Base-by-base conservation (phyloP, 2,329 filamentous ascomycete species). In the Diaporthe sp. region DNA sequence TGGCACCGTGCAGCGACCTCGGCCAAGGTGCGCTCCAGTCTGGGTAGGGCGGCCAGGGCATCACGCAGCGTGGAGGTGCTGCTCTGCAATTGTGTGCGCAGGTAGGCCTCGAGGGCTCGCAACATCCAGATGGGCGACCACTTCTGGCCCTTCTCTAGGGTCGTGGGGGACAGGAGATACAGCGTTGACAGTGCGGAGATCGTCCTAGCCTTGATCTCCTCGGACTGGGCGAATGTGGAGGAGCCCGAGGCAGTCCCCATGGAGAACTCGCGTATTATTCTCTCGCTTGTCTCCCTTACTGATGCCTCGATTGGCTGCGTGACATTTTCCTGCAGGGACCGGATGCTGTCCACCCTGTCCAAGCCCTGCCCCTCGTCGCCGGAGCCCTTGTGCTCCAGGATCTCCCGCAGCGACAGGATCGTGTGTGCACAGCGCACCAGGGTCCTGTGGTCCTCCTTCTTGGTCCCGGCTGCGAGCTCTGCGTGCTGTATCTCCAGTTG, bases 1-100 rank as follows among this genome's bases (percentile, higher is more conserved):
- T 98, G 96, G 82, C 96, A 98, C 61, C 94, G 90, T 7, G 93
- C 92, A 9, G 94, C 94, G 31, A 98, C 92, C 80, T 98, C 97
- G 22, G 91, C 87, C 1, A 98, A 88, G 0, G 95, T 94, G 71
- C 95, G 91, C 65, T 98, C 96, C 42, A 98, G 88, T 0, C 90
- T 93, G 0, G 96, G 94, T 3, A 98, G 88, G 75, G 95, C 94
- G 5, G 93, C 92, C 22, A 99, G 88, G 0, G 94, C 93, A 31
- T 95, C 89, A 1, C 94, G 89, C 13, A 99, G 87, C 0, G 92
- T 90, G 17, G 94, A 92, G 9, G 96, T 88, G 53, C 94, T 96
- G 61, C 93, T 93, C 76, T 96, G 95, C 19, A 98, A 87, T 3
- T 94, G 91, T 0, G 94, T 94, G 72, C 95, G 93, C 70, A 98